Base-by-base conservation (phyloP, 805 yeast species). In the Grigorovia transvaalensis region DNA sequence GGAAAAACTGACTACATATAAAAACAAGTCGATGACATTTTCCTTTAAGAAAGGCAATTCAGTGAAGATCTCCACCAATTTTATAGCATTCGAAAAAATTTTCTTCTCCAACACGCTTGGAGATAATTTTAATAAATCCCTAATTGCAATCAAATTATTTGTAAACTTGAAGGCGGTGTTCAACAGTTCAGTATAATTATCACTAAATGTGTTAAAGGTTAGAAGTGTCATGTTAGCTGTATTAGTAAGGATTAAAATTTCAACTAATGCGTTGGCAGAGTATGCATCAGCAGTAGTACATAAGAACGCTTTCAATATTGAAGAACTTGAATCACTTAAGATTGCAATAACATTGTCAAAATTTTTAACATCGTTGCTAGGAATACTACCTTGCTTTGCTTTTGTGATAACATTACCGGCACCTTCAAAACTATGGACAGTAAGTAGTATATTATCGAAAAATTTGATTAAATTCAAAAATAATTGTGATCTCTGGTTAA, bases 41-140 rank as follows among this genome's bases (percentile, higher is more conserved):
- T 68, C 65, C 53, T 88, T 77, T 52, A 82, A 69, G 0, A 67
- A 57, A n/a, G 70, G 71, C 2, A 49, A 29, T 8, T 23, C 20
- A 5, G 80, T 69, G 60, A 85, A 88, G 1, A 82, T 68, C 7
- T 74, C 71, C 0, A 84, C 82, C 38, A 91, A 67, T 4, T 70
- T 65, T 1, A 84, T 80, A 5, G 87, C 67, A 45, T 72, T 75
- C 1, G 70, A 62, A 60, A 81, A 89, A 3, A 89, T 68, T 6
- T 72, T 60, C 48, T 69, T 71, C 62, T 90, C 97, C 51, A 90
- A 74, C 1, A 77, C 70, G 0, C 95, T 84, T 2, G 87, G 84
- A 0, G 69, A 61, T 20, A 72, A 62, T 9, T 75, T 68, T n/a
- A 72, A 61, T 1, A 71, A 58, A 1, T 81, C 72, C 55, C 96